A percentile compares a stretch with the other conserved stretches of the same genome.
Evolutionary conservation across 192 early-diverging fungal species (phyloP).

Genomic region (Coemansia sp.): DNA sequence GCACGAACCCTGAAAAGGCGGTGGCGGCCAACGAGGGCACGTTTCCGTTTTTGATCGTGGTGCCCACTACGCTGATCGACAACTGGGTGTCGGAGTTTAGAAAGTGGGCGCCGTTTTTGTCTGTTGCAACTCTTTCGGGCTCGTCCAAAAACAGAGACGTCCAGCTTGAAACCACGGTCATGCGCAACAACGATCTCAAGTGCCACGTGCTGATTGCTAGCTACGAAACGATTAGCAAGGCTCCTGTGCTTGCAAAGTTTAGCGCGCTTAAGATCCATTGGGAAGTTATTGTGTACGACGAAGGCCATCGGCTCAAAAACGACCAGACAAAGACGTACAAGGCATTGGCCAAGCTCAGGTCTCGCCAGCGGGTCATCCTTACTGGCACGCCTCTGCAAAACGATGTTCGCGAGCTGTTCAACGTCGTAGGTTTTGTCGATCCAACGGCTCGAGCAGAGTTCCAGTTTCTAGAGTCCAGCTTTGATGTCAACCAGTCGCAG

Average conservation of each 20-base stretch:
- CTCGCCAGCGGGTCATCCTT: conserved; percentile 85
- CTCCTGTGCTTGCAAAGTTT: conserved; percentile 56
- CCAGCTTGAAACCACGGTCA: conserved; percentile 33
- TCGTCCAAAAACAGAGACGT: conserved; percentile 68
- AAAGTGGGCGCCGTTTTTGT: conserved; percentile 93
- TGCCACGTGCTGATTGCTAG: conserved; percentile 95
- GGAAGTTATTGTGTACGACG: conserved; percentile 89
- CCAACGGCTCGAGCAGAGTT: conserved; percentile 71
- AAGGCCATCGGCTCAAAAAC: conserved; percentile 97
- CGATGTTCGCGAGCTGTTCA: conserved; percentile 82
- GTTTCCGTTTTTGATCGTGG: conserved; percentile 93
- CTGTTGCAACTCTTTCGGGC: conserved; percentile 83
- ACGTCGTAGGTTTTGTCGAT: conserved; percentile 86
- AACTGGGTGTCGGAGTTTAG: conserved; percentile 90
- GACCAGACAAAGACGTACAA: conserved; percentile 82
- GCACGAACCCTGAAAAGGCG: not conserved
- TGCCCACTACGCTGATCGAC: conserved; percentile 88
- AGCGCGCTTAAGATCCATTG: conserved; percentile 69
- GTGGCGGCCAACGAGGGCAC: conserved; percentile 65
- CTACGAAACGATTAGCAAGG: conserved; percentile 87
- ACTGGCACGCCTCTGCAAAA: conserved; percentile 99
- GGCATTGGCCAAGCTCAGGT: conserved; percentile 73
- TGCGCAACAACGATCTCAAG: conserved; percentile 55
- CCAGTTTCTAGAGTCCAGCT: conserved; percentile 61
- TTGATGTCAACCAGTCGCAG: conserved; percentile 41